A percentile compares a stretch with the other conserved stretches of the same genome.
These are phyloP conservation scores for Saccharum hybrid DNA, from an alignment of 202 grass and related monocot species.

Conservation along the genomic window DNA sequence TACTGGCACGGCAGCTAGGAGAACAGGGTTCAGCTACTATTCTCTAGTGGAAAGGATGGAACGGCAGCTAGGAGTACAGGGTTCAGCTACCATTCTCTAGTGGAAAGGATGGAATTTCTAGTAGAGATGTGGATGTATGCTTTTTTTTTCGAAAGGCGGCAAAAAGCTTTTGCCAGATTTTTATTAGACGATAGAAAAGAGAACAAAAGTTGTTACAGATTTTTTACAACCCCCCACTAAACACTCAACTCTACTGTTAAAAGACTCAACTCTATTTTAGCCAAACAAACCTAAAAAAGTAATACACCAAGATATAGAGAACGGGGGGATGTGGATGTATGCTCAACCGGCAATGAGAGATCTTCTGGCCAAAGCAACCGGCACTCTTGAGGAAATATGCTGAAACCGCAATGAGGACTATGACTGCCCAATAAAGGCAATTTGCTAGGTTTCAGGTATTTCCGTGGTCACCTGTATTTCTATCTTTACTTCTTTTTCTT, in stretches of 20 bases:
- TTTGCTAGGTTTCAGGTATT: conserved; percentile 7
- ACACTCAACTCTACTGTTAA: too few relatives aligned
- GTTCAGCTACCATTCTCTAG: conserved; percentile 8
- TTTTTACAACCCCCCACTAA: too few relatives aligned
- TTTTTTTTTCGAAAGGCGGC: neutral
- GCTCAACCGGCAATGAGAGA: conserved; percentile 1
- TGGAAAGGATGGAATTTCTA: conserved; percentile 24
- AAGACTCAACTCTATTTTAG: too few relatives aligned
- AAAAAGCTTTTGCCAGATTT: too few relatives aligned
- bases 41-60: conserved; percentile 14
- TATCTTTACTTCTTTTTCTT: neutral
- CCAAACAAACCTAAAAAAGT: too few relatives aligned
- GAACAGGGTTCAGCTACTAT: conserved; percentile 26
- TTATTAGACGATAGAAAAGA: too few relatives aligned
- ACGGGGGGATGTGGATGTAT: neutral
- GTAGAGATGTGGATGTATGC: neutral
- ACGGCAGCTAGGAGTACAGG: neutral
- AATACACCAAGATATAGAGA: too few relatives aligned
- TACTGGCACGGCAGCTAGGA: neutral
- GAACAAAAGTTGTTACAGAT: too few relatives aligned
- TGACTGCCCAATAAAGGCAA: neutral
- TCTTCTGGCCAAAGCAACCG: neutral
- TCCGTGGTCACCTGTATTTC: neutral
- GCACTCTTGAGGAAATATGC: conserved; percentile 18
- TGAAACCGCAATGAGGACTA: neutral